Percentiles rank a stretch among this genome's conserved stretches.
Evolutionary conservation across 2,329 filamentous ascomycete genomes (phyloP).

Genomic region (Phoma sp.): DNA sequence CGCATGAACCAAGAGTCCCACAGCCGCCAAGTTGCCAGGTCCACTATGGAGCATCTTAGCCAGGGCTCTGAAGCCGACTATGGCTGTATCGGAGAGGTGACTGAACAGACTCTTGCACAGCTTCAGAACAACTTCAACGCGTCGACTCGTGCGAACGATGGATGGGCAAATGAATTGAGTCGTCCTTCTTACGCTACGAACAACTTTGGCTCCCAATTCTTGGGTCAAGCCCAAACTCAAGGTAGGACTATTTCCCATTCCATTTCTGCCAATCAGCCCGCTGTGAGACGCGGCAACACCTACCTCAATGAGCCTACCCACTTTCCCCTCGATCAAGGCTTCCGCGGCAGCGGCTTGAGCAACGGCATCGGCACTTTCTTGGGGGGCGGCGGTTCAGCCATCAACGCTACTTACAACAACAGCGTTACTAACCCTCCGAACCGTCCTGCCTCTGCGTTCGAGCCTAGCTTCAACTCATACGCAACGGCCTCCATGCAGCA

Average conservation of each 20-base stretch:
- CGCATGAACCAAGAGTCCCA: constrained; percentile 74
- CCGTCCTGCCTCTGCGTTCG: constrained; percentile 47
- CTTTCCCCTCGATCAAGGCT: constrained; percentile 44
- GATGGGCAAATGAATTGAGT: constrained; percentile 34
- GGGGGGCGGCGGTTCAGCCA: constrained; percentile 17
- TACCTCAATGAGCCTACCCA: constrained; percentile 47
- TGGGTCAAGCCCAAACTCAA: constrained; percentile 23
- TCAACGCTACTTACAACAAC: constrained; percentile 24
- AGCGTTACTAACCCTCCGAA: constrained; percentile 40
- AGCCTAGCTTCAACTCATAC: constrained; percentile 43
- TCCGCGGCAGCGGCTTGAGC: constrained; percentile 31
- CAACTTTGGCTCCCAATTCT: constrained; percentile 30
- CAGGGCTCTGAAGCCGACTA: constrained; percentile 59
- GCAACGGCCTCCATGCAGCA: constrained; percentile 33
- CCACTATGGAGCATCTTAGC: constrained; percentile 65
- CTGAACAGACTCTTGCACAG: constrained; percentile 57
- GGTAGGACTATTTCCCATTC: constrained; percentile 20
- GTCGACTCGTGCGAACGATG: constrained; percentile 49
- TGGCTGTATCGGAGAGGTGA: constrained; percentile 52
- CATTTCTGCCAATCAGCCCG: constrained; percentile 24
- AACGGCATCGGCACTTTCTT: constrained; percentile 15
- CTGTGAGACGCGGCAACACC: constrained; percentile 38
- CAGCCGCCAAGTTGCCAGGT: constrained; percentile 66
- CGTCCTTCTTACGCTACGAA: constrained; percentile 33
- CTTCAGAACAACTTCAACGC: constrained; percentile 60